Percentiles rank a stretch among this genome's conserved stretches.
Conservation (phyloP, 495 filamentous ascomycete genomes). For the Daldinia concentrica region DNA sequence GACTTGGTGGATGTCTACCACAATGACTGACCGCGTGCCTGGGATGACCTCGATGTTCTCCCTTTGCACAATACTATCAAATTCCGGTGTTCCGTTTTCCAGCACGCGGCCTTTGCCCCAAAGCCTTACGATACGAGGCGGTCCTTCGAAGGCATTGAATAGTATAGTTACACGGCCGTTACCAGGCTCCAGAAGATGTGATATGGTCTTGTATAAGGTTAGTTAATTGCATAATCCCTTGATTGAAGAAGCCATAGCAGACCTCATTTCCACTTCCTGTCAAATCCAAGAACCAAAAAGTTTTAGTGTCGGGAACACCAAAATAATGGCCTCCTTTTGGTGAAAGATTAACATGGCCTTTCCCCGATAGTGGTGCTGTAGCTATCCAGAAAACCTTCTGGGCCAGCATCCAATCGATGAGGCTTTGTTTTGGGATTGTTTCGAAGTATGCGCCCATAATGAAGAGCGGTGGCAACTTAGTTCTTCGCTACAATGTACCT, state of each 20-base stretch:
- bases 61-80: slow-evolving; percentile 56
- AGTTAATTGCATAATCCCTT: background rate
- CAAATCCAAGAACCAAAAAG: slow-evolving; percentile 75
- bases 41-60: slow-evolving; percentile 54
- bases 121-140: slow-evolving; percentile 74
- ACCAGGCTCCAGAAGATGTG: slow-evolving; percentile 70
- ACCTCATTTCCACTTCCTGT: slow-evolving; percentile 70
- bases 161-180: slow-evolving; percentile 77
- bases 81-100: slow-evolving; percentile 62
- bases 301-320: slow-evolving; percentile 64
- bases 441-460: slow-evolving; percentile 71
- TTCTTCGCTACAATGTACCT: background rate
- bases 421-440: slow-evolving; percentile 60
- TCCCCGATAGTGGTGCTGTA: slow-evolving; percentile 66
- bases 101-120: slow-evolving; percentile 74
- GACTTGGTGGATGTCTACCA: slow-evolving; percentile 74
- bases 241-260: background rate
- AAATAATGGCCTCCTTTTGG: slow-evolving; percentile 74
- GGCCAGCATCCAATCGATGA: slow-evolving; percentile 65
- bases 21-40: slow-evolving; percentile 69
- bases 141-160: slow-evolving; percentile 72
- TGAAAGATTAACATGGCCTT: slow-evolving; percentile 71
- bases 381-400: slow-evolving; percentile 76
- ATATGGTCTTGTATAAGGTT: slow-evolving; percentile 63
- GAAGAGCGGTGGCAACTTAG: slow-evolving; percentile 1